Conservation (phyloP, 805 yeast species). For the Cyberlindnera euphorbiiphila region DNA sequence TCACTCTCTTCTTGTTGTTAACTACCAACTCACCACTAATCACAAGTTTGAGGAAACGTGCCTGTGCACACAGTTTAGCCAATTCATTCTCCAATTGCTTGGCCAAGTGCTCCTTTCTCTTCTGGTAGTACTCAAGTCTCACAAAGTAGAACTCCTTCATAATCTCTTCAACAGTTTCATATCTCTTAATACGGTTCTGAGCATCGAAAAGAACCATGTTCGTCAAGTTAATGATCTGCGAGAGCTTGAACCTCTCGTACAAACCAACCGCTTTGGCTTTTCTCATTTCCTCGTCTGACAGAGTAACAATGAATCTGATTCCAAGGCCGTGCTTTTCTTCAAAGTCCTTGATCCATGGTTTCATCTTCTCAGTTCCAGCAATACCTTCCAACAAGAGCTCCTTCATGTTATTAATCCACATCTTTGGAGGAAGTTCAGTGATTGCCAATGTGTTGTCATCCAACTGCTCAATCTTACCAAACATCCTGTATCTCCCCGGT, state of each 20-base stretch:
- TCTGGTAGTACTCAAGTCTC: slow-evolving; percentile 85
- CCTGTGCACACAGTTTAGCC: slow-evolving; percentile 74
- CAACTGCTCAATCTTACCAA: slow-evolving; percentile 76
- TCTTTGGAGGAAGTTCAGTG: slow-evolving; percentile 86
- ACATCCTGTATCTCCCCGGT: slow-evolving; percentile 67
- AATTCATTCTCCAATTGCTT: slow-evolving; percentile 68
- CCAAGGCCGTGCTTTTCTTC: slow-evolving; percentile 88
- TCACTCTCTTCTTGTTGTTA: slow-evolving; percentile 68
- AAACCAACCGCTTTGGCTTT: slow-evolving; percentile 73
- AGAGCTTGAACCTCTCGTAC: slow-evolving; percentile 77
- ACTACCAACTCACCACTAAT: slow-evolving; percentile 69
- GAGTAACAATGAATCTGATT: slow-evolving; percentile 72
- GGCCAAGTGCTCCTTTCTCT: slow-evolving; percentile 78
- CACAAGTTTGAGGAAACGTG: slow-evolving; percentile 86
- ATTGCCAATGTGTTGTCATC: slow-evolving; percentile 82
- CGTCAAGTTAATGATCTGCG: slow-evolving; percentile 60
- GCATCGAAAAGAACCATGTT: slow-evolving; percentile 98
- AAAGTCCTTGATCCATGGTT: slow-evolving; percentile 90
- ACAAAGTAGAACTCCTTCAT: slow-evolving; percentile 81
- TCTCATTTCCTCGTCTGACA: slow-evolving; percentile 78
- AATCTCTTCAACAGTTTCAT: slow-evolving; percentile 71
- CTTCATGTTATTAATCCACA: slow-evolving; percentile 91
- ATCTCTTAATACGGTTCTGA: slow-evolving; percentile 79
- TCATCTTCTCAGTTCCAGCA: slow-evolving; percentile 66
- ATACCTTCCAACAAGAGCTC: slow-evolving; percentile 75